phyloP scores from a whole-genome alignment of 306 rosid species.

The Sphenostylis stenocarpa region DNA sequence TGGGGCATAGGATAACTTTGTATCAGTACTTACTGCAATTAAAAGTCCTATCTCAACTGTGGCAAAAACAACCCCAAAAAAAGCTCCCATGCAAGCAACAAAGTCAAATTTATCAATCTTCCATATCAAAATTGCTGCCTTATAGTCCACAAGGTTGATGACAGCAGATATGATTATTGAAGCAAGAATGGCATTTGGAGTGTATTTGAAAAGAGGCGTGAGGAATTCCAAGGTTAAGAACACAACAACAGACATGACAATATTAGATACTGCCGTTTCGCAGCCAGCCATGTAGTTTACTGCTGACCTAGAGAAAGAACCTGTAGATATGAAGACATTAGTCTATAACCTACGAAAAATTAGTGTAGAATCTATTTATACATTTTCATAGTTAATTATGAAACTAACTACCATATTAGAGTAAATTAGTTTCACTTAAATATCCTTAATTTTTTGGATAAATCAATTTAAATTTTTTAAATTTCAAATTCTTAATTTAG shows the following conservation, averaged over 20 bases:
- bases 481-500: too few species aligned
- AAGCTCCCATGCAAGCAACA: slow-evolving; percentile 96
- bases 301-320: slow-evolving; percentile 94
- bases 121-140: slow-evolving; percentile 86
- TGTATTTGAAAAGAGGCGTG: slow-evolving; percentile 91
- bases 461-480: too few species aligned
- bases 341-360: background rate
- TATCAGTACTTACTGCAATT: slow-evolving; percentile 64
- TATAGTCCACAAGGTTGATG: slow-evolving; percentile 74
- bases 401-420: background rate
- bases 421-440: too few species aligned
- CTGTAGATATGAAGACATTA: slow-evolving; percentile 42
- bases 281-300: slow-evolving; percentile 94
- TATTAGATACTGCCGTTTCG: slow-evolving; percentile 82
- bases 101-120: slow-evolving; percentile 94
- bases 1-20: slow-evolving; percentile 18
- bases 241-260: slow-evolving; percentile 82
- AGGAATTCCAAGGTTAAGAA: slow-evolving; percentile 74
- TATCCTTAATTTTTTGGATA: too few species aligned
- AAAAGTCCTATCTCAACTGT: slow-evolving; percentile 90
- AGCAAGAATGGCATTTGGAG: slow-evolving; percentile 89
- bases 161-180: slow-evolving; percentile 88
- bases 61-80: slow-evolving; percentile 80
- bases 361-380: background rate
- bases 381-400: background rate